phyloP scores from a whole-genome alignment of 2,329 filamentous ascomycete genomes.

The Raffaelea ambrosiae region DNA sequence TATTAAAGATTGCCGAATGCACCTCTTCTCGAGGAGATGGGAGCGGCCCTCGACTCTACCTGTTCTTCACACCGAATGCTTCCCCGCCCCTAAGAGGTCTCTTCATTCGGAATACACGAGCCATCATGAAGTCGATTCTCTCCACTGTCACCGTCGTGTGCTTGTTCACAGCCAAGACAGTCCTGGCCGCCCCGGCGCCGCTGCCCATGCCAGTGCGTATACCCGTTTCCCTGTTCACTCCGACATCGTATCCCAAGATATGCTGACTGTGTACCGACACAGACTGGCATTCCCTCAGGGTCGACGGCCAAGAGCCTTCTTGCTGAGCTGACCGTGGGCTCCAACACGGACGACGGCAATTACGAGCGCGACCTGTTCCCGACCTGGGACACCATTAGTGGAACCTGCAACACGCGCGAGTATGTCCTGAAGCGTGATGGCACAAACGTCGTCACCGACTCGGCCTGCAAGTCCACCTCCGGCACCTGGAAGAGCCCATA shows the following conservation, averaged over 20 bases:
- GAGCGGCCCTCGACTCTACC: too few relatives aligned
- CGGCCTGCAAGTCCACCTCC: conserved; percentile 52
- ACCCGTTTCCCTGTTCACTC: background rate
- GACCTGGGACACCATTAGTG: conserved; percentile 59
- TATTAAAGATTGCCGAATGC: too few relatives aligned
- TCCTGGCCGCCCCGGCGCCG: background rate
- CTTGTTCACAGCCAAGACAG: background rate
- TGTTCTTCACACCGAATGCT: too few relatives aligned
- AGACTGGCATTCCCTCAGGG: conserved; percentile 55
- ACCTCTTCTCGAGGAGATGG: too few relatives aligned
- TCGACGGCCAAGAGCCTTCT: conserved; percentile 50
- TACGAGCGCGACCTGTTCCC: conserved; percentile 64
- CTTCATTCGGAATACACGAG: too few relatives aligned
- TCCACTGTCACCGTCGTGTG: background rate
- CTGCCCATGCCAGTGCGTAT: background rate
- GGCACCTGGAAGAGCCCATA: conserved; percentile 67
- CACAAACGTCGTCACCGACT: conserved; percentile 47
- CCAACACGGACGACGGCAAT: conserved; percentile 41
- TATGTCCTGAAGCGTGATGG: conserved; percentile 68
- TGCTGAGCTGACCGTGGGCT: conserved; percentile 46
- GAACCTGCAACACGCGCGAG: conserved; percentile 64
- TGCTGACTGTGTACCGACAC: background rate
- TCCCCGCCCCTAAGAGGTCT: too few relatives aligned
- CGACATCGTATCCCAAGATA: too few relatives aligned
- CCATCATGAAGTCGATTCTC: background rate